These are phyloP conservation scores for Aspergillus brasiliensis DNA, from an alignment of 2,329 filamentous ascomycete species.

Conservation along the genomic window DNA sequence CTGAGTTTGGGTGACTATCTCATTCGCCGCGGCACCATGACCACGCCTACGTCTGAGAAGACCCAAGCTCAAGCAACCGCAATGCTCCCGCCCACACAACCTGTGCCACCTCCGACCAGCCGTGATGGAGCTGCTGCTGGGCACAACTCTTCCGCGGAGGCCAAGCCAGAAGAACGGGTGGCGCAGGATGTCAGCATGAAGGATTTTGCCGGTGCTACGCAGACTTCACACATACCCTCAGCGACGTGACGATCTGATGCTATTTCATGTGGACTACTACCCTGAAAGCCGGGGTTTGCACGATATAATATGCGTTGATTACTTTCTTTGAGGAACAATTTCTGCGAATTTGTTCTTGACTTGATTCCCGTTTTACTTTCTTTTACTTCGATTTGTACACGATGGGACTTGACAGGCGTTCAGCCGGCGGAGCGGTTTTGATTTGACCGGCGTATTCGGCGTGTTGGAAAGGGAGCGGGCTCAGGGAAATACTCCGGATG, in stretches of 20 bases:
- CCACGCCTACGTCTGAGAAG: slow-evolving; percentile 46
- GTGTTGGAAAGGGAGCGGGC: slow-evolving; percentile 21
- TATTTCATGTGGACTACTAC: slow-evolving; percentile 7
- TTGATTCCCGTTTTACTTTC: slow-evolving; percentile 13
- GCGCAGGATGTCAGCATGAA: slow-evolving; percentile 36
- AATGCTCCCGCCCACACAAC: slow-evolving; percentile 30
- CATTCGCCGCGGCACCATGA: slow-evolving; percentile 43
- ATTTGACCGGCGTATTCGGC: slow-evolving; percentile 26
- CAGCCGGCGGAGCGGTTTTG: slow-evolving; percentile 18
- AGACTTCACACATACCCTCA: slow-evolving; percentile 30
- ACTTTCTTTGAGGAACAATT: slow-evolving; percentile 14
- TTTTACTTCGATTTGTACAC: slow-evolving; percentile 19
- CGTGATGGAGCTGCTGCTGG: slow-evolving; percentile 18
- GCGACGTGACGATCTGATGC: slow-evolving; percentile 25
- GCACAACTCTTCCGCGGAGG: slow-evolving; percentile 10
- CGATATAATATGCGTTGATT: slow-evolving; percentile 4
- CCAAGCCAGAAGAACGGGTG: slow-evolving; percentile 24
- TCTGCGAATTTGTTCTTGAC: slow-evolving; percentile 9
- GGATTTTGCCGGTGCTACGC: slow-evolving; percentile 31
- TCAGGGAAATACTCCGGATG: slow-evolving; percentile 25
- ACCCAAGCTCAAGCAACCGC: slow-evolving; percentile 31
- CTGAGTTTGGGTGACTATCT: slow-evolving; percentile 54
- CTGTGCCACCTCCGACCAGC: slow-evolving; percentile 18
- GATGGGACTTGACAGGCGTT: slow-evolving; percentile 28
- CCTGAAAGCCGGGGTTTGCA: slow-evolving; percentile 1